Percentiles rank a stretch among this genome's conserved stretches.
Conservation (phyloP, 176 grass and related monocot genomes). For the Secale cereale region DNA sequence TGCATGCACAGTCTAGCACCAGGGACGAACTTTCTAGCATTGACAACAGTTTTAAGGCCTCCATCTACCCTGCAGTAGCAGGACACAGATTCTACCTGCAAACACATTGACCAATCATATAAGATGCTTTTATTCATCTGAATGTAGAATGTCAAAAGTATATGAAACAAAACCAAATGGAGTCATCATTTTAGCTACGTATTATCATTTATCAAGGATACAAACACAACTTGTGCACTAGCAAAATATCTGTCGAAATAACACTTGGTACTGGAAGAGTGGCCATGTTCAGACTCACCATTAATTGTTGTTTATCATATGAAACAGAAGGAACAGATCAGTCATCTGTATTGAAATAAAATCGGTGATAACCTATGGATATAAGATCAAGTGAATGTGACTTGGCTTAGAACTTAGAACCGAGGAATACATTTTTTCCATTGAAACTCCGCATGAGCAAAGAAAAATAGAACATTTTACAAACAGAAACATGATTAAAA, state of each 20-base stretch:
- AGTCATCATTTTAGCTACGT: neutral
- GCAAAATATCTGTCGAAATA: neutral
- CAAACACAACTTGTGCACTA: neutral
- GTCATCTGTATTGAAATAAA: neutral
- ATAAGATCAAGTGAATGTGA: neutral
- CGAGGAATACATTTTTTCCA: neutral
- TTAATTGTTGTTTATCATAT: neutral
- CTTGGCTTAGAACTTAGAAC: conserved; percentile 1
- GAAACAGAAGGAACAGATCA: neutral
- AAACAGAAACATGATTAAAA: neutral
- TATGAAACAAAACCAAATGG: conserved; percentile 12
- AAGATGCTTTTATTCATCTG: neutral
- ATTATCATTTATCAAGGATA: conserved; percentile 12
- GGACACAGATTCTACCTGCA: conserved; percentile 68
- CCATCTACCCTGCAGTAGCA: conserved; percentile 67
- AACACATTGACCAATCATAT: conserved; percentile 14
- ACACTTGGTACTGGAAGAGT: neutral
- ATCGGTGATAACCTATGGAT: neutral
- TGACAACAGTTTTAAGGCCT: conserved; percentile 64
- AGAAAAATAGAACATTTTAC: neutral
- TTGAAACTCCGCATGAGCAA: neutral
- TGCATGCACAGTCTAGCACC: conserved; percentile 62
- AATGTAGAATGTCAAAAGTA: neutral
- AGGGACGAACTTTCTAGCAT: conserved; percentile 68
- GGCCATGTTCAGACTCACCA: conserved; percentile 4